Evolutionary conservation across 768 basidiomycete species (phyloP).

Genomic region (Phanerochaete sordida): DNA sequence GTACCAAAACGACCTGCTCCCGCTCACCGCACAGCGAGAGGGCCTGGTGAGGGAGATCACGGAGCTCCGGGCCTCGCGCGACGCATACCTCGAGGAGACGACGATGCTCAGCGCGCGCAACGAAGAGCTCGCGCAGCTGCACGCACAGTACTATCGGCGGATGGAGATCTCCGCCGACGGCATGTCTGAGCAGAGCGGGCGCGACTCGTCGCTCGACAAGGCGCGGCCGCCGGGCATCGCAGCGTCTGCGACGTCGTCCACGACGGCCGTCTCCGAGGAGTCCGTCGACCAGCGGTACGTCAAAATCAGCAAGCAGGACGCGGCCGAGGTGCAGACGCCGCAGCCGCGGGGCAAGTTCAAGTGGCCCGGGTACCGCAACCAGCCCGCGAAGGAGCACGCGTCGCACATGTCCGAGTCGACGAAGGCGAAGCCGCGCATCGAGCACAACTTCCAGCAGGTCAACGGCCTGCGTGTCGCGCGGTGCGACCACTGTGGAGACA

Average conservation of each 20-base stretch:
- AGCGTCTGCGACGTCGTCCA: constrained; percentile 36
- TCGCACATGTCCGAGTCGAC: constrained; percentile 20
- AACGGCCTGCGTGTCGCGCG: constrained; percentile 85
- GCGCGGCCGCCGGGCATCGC: constrained; percentile 9
- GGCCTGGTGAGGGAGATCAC: constrained; percentile 73
- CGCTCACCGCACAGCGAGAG: constrained; percentile 81
- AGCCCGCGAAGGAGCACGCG: constrained; percentile 36
- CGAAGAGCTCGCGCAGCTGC: constrained; percentile 88
- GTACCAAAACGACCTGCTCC: constrained; percentile 84
- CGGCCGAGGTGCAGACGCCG: constrained; percentile 40
- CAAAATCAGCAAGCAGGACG: constrained; percentile 31
- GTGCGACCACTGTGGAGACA: constrained; percentile 96
- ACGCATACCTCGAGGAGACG: constrained; percentile 88
- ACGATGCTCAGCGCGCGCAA: constrained; percentile 88
- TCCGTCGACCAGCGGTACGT: constrained; percentile 37
- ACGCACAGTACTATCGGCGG: constrained; percentile 76
- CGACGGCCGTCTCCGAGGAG: constrained; percentile 46
- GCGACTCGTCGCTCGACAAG: constrained; percentile 10
- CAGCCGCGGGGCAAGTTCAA: constrained; percentile 62
- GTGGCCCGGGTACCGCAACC: constrained; percentile 57
- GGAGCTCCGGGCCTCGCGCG: constrained; percentile 83
- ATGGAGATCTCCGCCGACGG: constrained; percentile 44
- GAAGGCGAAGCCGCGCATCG: constrained; percentile 29
- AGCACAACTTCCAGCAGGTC: constrained; percentile 88
- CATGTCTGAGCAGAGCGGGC: constrained; percentile 2